Evolutionary conservation across 192 early-diverging fungal species (phyloP), one percentile per base, ranked within the genome.

Genomic region (Coemansia biformis): DNA sequence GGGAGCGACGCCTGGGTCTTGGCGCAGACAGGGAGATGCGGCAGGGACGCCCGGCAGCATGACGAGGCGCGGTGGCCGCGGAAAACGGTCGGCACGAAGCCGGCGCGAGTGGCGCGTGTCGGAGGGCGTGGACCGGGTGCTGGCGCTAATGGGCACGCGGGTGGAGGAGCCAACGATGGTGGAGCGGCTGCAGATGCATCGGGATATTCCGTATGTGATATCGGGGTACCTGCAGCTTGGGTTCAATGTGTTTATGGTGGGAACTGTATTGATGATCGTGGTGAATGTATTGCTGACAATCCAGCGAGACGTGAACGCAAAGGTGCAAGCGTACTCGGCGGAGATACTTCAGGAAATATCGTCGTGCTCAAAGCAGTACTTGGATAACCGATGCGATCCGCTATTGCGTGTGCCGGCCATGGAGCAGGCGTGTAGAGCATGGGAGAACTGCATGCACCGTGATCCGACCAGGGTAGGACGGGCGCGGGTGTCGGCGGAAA

Each of bases 401-500:
- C 44, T 40, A 7, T 60, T 75, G 43, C 74, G 86, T 2, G 79
- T 81, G 11, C 83, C 79, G 17, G 75, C 78, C 3, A 65, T 90
- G 63, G 76, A 83, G 38, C 30, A 51, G 16, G 39, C 59, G 18
- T 92, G 90, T 35, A 57, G 61, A 13, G 61, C 73, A 7, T 83
- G 85, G 79, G 81, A 80, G 38, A 53, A 51, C 21, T 85, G 81
- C 51, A 74, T 86, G 83, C 63, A 76, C 45, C 54, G 69, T 26
- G 67, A 83, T 37, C 79, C 76, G 2, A 76, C 75, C 16, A 80
- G 73, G 36, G 76, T 88, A 17, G 80, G 81, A 38, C 80, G 88
- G 37, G 75, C 83, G 10, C 81, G 83, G 39, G 79, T 93, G 13
- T 83, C 86, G 0, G 88, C 90, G 2, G 85, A 93, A 54, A 86